A percentile compares a stretch with the other conserved stretches of the same genome.
Conservation (phyloP, 1,139 yeast species). For the Fermentozyma sake region DNA sequence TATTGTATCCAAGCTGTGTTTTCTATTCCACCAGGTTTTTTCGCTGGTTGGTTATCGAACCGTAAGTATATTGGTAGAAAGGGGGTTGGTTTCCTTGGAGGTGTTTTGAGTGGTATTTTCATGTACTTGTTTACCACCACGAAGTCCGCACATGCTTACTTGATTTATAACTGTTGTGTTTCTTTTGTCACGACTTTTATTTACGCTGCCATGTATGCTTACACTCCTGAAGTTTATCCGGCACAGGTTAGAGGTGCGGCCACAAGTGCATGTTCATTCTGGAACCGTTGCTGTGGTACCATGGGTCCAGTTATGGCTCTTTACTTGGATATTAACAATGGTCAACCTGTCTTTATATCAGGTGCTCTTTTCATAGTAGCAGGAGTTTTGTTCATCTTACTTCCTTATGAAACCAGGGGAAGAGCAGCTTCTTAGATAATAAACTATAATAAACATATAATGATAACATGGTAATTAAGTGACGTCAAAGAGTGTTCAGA, state of each 20-base stretch:
- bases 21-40: constrained; percentile 7
- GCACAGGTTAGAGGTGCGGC: constrained; percentile 2
- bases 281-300: constrained; percentile 2
- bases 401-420: constrained; percentile 2
- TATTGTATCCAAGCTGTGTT: constrained; percentile 7
- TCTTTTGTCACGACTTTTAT: constrained; percentile 3
- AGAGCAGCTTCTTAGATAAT: constrained; percentile 2
- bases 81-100: constrained; percentile 9
- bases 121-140: constrained; percentile 9
- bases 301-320: constrained; percentile 3
- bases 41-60: constrained; percentile 8
- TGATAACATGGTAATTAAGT: not conserved
- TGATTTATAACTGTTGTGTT: constrained; percentile 2
- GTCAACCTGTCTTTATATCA: constrained; percentile 2
- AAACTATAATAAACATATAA: constrained; percentile 1
- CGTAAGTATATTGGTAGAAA: constrained; percentile 6
- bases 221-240: constrained; percentile 2
- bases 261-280: constrained; percentile 2
- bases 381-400: constrained; percentile 1
- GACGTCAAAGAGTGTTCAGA: not conserved
- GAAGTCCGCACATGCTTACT: constrained; percentile 2
- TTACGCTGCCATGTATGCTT: constrained; percentile 2
- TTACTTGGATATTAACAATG: constrained; percentile 2
- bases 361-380: constrained; percentile 2
- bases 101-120: constrained; percentile 7